phyloP scores from a whole-genome alignment of 169 alveolate genomes.

The Miamiensis avidus region DNA sequence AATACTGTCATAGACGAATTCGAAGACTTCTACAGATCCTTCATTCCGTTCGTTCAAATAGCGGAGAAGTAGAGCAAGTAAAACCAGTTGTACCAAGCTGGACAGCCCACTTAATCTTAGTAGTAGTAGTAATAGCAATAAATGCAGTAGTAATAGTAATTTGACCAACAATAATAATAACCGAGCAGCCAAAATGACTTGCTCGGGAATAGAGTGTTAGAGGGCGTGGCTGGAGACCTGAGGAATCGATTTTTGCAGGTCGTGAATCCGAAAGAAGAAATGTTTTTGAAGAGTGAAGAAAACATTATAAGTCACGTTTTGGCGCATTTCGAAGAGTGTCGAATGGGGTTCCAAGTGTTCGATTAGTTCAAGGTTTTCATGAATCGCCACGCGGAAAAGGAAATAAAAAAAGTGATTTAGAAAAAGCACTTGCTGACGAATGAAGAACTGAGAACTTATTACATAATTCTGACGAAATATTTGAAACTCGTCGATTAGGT shows the following conservation, averaged over 20 bases:
- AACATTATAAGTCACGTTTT: slow-evolving; percentile 22
- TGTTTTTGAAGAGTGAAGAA: slow-evolving; percentile 17
- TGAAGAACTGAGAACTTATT: slow-evolving; percentile 41
- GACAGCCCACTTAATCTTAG: no score
- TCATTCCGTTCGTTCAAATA: background rate
- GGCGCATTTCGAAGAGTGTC: slow-evolving; percentile 49
- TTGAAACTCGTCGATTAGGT: slow-evolving; percentile 28
- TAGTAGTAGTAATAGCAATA: slow-evolving; percentile 27
- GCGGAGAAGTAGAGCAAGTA: slow-evolving; percentile 2
- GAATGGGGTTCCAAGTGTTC: slow-evolving; percentile 32
- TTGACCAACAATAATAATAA: no score
- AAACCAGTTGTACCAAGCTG: no score
- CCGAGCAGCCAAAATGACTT: no score
- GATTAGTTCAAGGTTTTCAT: slow-evolving; percentile 45
- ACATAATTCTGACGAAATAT: slow-evolving; percentile 44
- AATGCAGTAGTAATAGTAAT: no score
- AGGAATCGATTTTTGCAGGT: slow-evolving; percentile 36
- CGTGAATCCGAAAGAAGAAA: slow-evolving; percentile 44
- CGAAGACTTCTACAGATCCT: slow-evolving; percentile 11
- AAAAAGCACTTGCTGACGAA: slow-evolving; percentile 37
- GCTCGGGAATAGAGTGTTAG: no score
- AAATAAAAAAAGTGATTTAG: slow-evolving; percentile 33
- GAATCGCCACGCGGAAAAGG: slow-evolving; percentile 35
- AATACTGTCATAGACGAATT: background rate
- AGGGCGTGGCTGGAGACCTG: no score